Evolutionary conservation across 257 asterid species (phyloP).

Genomic region (Nicotiana tabacum): DNA sequence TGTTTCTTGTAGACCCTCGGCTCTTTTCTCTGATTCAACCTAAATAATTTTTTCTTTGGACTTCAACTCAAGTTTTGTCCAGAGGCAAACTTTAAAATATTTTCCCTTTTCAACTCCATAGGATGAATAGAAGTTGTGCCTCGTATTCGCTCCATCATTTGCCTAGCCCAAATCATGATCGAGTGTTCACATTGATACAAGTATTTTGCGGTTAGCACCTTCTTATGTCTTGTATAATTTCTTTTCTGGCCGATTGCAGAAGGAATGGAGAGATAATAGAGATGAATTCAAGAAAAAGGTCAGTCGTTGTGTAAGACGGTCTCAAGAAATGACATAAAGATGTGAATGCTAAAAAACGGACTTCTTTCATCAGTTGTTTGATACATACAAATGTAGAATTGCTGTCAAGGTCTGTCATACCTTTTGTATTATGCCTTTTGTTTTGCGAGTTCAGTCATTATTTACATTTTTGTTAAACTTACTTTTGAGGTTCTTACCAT

Average conservation of each 20-base stretch:
- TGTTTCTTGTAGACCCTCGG: too few species aligned
- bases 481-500: background rate
- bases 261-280: constrained; percentile 97
- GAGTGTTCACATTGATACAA: background rate
- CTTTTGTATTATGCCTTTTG: background rate
- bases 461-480: background rate
- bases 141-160: background rate
- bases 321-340: constrained; percentile 63
- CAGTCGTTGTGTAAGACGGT: constrained; percentile 86
- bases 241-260: constrained; percentile 40
- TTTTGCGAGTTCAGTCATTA: background rate
- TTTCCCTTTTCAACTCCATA: background rate
- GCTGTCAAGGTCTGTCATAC: background rate
- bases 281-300: constrained; percentile 89
- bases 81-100: too few species aligned
- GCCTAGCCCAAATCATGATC: background rate
- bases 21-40: too few species aligned
- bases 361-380: background rate
- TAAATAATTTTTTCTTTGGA: too few species aligned
- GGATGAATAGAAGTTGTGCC: background rate
- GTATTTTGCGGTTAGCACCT: background rate
- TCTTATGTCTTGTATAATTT: background rate
- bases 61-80: too few species aligned
- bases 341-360: constrained; percentile 2
- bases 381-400: constrained; percentile 7